Percentiles rank a stretch among this genome's conserved stretches.
Evolutionary conservation across 345 rosid genomes (phyloP).

Genomic region (Stellera chamaejasme): DNA sequence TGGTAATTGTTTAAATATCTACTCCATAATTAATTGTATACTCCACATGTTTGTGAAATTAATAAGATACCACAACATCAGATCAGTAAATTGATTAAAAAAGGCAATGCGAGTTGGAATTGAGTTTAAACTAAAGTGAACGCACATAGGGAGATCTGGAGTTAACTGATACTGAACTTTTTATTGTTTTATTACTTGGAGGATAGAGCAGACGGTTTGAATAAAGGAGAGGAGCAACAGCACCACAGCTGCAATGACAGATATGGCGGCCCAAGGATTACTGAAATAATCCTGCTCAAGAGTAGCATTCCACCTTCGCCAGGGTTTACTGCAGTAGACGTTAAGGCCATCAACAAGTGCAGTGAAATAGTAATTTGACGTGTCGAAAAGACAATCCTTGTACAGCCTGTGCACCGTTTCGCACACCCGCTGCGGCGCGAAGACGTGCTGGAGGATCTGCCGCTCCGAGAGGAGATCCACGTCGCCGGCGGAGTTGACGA

Average conservation of each 20-base stretch:
- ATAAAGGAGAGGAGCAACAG: constrained; percentile 12
- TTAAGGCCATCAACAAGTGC: not conserved
- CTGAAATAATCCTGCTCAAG: constrained; percentile 16
- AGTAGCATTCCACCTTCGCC: constrained; percentile 12
- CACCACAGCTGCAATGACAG: constrained; percentile 10
- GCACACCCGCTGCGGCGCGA: not conserved
- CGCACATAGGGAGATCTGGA: no score
- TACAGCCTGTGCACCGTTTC: not conserved
- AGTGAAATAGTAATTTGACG: not conserved
- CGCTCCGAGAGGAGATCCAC: constrained; percentile 4
- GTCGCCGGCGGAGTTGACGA: not conserved
- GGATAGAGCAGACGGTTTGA: constrained; percentile 10
- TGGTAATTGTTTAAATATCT: no score
- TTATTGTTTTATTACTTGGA: no score
- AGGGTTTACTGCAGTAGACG: not conserved
- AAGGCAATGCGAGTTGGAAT: no score
- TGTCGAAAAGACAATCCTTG: not conserved
- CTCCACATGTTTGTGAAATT: no score
- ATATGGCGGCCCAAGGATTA: constrained; percentile 19
- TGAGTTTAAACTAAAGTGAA: no score
- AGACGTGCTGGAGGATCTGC: not conserved
- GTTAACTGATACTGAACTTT: no score
- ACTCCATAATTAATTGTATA: no score
- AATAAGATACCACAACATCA: no score
- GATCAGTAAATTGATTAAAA: no score